Evolutionary conservation across 2,329 filamentous ascomycete genomes (phyloP).

Genomic region (Microcyclospora pomicola): DNA sequence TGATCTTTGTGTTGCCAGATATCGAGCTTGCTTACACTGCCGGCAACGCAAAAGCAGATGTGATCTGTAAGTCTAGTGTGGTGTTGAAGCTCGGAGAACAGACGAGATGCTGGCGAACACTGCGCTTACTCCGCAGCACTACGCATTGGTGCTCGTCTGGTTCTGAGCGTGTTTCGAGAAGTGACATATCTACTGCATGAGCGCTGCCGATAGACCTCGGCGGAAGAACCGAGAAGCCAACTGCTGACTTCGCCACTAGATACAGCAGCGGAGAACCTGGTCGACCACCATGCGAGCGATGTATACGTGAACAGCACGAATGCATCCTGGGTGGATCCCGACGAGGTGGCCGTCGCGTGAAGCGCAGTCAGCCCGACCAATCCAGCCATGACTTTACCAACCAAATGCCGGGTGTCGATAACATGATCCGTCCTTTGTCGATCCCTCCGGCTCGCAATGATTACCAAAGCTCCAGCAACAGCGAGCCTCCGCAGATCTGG

Average conservation of each 20-base stretch:
- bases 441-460: constrained; percentile 2
- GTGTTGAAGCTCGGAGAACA: neutral
- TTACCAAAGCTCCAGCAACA: constrained; percentile 2
- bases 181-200: no score
- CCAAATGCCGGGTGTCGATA: constrained; percentile 10
- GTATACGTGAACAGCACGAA: constrained; percentile 22
- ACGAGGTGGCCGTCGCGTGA: constrained; percentile 18
- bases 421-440: constrained; percentile 6
- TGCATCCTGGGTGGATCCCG: constrained; percentile 21
- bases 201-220: no score
- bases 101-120: neutral
- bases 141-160: no score
- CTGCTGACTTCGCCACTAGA: constrained; percentile 4
- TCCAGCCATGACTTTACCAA: constrained; percentile 1
- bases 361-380: constrained; percentile 11
- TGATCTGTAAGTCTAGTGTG: constrained; percentile 16
- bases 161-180: no score
- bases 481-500: constrained; percentile 6
- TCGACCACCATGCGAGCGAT: constrained; percentile 20
- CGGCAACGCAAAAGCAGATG: constrained; percentile 21
- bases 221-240: no score
- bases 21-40: constrained; percentile 21
- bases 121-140: no score
- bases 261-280: constrained; percentile 20
- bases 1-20: neutral